phyloP scores from a whole-genome alignment of 129 eudicot species.

The Chrysanthemum makinoi region DNA sequence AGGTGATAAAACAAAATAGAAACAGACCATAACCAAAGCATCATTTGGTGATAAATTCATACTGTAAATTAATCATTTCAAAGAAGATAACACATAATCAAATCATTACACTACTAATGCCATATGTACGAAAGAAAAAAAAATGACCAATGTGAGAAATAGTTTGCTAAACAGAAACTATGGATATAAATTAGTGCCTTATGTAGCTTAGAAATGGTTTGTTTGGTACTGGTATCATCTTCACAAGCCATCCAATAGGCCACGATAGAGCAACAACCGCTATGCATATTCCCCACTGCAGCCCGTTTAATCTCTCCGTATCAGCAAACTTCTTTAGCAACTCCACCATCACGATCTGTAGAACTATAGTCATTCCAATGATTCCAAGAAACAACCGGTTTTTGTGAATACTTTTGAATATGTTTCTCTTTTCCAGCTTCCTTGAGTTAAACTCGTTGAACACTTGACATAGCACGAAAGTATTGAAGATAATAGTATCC shows the following conservation, averaged over 20 bases:
- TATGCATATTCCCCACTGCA: constrained; percentile 69
- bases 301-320: constrained; percentile 64
- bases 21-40: too few relatives aligned
- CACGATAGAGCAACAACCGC: constrained; percentile 64
- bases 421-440: constrained; percentile 70
- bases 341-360: constrained; percentile 88
- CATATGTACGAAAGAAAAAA: too few relatives aligned
- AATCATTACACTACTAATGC: too few relatives aligned
- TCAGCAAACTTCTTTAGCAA: constrained; percentile 70
- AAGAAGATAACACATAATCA: too few relatives aligned
- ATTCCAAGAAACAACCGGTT: constrained; percentile 75
- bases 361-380: constrained; percentile 60
- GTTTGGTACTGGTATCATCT: constrained; percentile 73
- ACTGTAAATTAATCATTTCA: too few relatives aligned
- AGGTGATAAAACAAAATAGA: too few relatives aligned
- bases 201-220: constrained; percentile 57
- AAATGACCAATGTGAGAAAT: too few relatives aligned
- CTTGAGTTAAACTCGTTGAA: constrained; percentile 83
- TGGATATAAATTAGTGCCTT: too few relatives aligned
- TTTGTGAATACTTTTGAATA: constrained; percentile 54
- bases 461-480: constrained; percentile 83
- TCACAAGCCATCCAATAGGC: constrained; percentile 75
- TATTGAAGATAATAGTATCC: constrained; percentile 70
- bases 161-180: too few relatives aligned
- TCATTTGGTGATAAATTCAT: too few relatives aligned